Percentiles rank a stretch among this genome's conserved stretches.
These are phyloP conservation scores for Bipolaris bicolor DNA, from an alignment of 2,329 filamentous ascomycete genomes.

Conservation along the genomic window DNA sequence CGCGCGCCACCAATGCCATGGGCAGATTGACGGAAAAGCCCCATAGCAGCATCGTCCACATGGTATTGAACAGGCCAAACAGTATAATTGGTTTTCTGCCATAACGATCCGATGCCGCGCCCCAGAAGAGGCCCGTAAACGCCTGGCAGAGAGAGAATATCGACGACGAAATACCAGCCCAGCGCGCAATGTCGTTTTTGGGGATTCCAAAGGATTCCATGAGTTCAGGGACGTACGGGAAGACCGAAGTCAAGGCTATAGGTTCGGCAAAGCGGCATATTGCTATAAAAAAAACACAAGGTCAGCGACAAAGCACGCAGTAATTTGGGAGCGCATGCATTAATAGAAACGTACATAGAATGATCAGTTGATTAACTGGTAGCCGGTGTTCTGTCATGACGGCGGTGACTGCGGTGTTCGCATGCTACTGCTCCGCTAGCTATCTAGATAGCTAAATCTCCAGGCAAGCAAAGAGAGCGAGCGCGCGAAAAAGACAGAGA, in stretches of 20 bases:
- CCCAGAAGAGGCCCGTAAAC: slow-evolving; percentile 87
- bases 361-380: slow-evolving; percentile 49
- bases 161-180: slow-evolving; percentile 86
- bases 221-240: slow-evolving; percentile 80
- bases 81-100: slow-evolving; percentile 87
- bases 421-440: slow-evolving; percentile 11
- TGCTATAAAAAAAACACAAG: slow-evolving; percentile 58
- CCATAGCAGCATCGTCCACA: slow-evolving; percentile 81
- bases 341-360: slow-evolving; percentile 41
- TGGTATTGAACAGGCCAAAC: slow-evolving; percentile 74
- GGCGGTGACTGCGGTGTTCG: slow-evolving; percentile 14
- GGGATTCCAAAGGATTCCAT: slow-evolving; percentile 50
- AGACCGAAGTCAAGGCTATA: slow-evolving; percentile 90
- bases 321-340: background rate
- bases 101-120: slow-evolving; percentile 77
- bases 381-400: slow-evolving; percentile 48
- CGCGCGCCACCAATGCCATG: slow-evolving; percentile 80
- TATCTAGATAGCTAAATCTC: background rate
- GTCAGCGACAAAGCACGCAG: slow-evolving; percentile 11
- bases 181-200: slow-evolving; percentile 57
- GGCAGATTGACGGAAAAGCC: slow-evolving; percentile 79
- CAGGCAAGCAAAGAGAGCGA: background rate
- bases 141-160: slow-evolving; percentile 80
- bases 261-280: slow-evolving; percentile 93
- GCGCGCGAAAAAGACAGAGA: too few species aligned